Evolutionary conservation across 257 asterid genomes (phyloP).

Genomic region (Capsicum chinense): DNA sequence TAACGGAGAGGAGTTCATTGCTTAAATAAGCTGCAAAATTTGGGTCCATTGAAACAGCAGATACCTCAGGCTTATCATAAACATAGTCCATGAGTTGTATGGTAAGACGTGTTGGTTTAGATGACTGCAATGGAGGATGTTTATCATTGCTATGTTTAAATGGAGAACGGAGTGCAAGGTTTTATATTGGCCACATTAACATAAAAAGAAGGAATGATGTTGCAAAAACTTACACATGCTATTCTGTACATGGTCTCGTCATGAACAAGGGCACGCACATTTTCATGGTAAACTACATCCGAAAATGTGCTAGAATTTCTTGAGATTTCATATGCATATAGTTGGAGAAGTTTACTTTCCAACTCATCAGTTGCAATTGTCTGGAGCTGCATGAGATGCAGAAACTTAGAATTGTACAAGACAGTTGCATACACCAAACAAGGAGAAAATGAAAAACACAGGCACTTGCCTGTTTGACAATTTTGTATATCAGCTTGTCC

Average conservation of each 20-base stretch:
- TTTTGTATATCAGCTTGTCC: conserved; percentile 91
- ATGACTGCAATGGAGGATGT: conserved; percentile 52
- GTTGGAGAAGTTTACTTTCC: conserved; percentile 75
- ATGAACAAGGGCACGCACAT: conserved; percentile 67
- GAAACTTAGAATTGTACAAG: conserved; percentile 8
- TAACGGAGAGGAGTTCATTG: conserved; percentile 60
- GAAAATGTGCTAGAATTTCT: conserved; percentile 59
- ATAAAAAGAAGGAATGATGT: conserved; percentile 24
- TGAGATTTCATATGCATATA: conserved; percentile 76
- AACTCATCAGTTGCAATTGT: conserved; percentile 69
- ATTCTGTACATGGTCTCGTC: conserved; percentile 81
- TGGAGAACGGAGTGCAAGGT: conserved; percentile 6
- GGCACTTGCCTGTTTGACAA: conserved; percentile 76
- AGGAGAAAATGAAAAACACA: background rate
- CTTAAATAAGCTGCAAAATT: conserved; percentile 66
- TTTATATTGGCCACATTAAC: background rate
- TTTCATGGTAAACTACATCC: conserved; percentile 72
- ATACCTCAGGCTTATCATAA: conserved; percentile 65
- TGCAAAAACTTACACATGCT: conserved; percentile 67
- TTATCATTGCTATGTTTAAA: conserved; percentile 20
- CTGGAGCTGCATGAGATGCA: conserved; percentile 34
- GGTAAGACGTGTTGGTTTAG: conserved; percentile 58
- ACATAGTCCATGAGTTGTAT: conserved; percentile 84
- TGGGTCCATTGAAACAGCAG: conserved; percentile 70
- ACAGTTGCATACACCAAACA: conserved; percentile 15